phyloP scores from a whole-genome alignment of 805 yeast species.

The Yamadazyma akitaensis region DNA sequence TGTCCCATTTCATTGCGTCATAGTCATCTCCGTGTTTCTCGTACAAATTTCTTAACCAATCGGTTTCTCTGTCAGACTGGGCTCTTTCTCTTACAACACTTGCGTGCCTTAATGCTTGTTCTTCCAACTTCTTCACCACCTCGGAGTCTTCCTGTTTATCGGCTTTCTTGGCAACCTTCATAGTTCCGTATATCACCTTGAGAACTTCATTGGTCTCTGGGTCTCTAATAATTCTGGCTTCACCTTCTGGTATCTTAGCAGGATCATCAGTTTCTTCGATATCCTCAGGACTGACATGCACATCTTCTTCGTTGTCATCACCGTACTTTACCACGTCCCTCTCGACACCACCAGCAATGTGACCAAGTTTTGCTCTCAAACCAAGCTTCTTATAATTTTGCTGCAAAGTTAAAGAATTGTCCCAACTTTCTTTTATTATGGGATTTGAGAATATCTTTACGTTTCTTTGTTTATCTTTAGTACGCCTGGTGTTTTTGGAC shows the following conservation, averaged over 20 bases:
- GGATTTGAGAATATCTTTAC: conserved; percentile 69
- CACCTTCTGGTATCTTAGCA: conserved; percentile 66
- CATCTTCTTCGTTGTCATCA: conserved; percentile 33
- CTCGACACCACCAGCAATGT: conserved; percentile 80
- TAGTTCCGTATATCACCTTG: conserved; percentile 68
- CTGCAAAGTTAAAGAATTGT: conserved; percentile 67
- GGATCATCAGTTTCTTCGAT: conserved; percentile 49
- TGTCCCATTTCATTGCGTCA: conserved; percentile 89
- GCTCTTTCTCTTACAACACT: conserved; percentile 50
- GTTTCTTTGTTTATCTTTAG: conserved; percentile 67
- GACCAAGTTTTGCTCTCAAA: conserved; percentile 60
- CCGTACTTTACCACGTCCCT: conserved; percentile 43
- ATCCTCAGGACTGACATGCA: conserved; percentile 35
- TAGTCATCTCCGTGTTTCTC: conserved; percentile 86
- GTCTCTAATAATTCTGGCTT: conserved; percentile 74
- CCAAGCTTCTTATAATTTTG: conserved; percentile 89
- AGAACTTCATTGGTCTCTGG: conserved; percentile 59
- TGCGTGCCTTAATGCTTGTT: conserved; percentile 38
- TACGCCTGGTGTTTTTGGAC: conserved; percentile 64
- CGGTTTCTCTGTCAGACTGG: conserved; percentile 69
- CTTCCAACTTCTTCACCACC: conserved; percentile 70
- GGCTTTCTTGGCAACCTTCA: conserved; percentile 36
- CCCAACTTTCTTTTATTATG: conserved; percentile 89
- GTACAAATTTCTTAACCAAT: conserved; percentile 63
- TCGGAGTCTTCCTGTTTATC: conserved; percentile 40